A percentile compares a stretch with the other conserved stretches of the same genome.
Evolutionary conservation across 2,329 filamentous ascomycete species (phyloP).

Genomic region (Colletotrichum chlorophyti): DNA sequence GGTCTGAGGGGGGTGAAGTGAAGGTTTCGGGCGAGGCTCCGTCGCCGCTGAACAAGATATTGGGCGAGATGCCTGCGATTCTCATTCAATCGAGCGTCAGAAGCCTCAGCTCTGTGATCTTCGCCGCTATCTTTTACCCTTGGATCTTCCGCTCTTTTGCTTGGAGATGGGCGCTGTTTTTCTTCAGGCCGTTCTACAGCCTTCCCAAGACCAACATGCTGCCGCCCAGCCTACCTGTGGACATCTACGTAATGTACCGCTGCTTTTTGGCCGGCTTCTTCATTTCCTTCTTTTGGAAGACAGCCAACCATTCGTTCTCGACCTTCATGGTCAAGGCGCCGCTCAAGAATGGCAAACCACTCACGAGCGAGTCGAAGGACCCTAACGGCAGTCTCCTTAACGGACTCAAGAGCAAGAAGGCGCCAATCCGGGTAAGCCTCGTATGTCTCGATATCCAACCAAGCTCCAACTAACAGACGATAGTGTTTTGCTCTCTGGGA

Average conservation of each 20-base stretch:
- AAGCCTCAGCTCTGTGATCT: slow-evolving; percentile 46
- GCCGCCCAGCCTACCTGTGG: slow-evolving; percentile 63
- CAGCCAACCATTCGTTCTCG: slow-evolving; percentile 79
- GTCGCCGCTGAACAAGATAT: slow-evolving; percentile 42
- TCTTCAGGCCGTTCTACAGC: slow-evolving; percentile 77
- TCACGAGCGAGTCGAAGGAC: slow-evolving; percentile 86
- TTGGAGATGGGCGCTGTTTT: slow-evolving; percentile 74
- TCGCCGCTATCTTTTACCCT: slow-evolving; percentile 66
- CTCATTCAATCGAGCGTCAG: slow-evolving; percentile 46
- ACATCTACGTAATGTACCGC: slow-evolving; percentile 60
- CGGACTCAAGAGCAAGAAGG: slow-evolving; percentile 83
- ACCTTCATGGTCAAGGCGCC: slow-evolving; percentile 82
- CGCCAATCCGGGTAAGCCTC: slow-evolving; percentile 69
- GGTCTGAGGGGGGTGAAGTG: slow-evolving; percentile 31
- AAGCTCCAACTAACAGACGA: not conserved
- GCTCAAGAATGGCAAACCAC: slow-evolving; percentile 81
- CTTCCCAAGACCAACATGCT: slow-evolving; percentile 75
- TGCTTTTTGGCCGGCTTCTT: slow-evolving; percentile 69
- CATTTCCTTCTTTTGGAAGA: slow-evolving; percentile 76
- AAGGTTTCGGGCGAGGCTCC: slow-evolving; percentile 13
- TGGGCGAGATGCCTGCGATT: slow-evolving; percentile 47
- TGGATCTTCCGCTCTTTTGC: slow-evolving; percentile 65
- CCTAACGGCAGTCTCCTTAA: slow-evolving; percentile 89
- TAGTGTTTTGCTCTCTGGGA: slow-evolving; percentile 86
- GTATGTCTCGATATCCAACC: not conserved